These are phyloP conservation scores for Claviceps sorghi DNA, from an alignment of 2,329 filamentous ascomycete species.

Conservation along the genomic window DNA sequence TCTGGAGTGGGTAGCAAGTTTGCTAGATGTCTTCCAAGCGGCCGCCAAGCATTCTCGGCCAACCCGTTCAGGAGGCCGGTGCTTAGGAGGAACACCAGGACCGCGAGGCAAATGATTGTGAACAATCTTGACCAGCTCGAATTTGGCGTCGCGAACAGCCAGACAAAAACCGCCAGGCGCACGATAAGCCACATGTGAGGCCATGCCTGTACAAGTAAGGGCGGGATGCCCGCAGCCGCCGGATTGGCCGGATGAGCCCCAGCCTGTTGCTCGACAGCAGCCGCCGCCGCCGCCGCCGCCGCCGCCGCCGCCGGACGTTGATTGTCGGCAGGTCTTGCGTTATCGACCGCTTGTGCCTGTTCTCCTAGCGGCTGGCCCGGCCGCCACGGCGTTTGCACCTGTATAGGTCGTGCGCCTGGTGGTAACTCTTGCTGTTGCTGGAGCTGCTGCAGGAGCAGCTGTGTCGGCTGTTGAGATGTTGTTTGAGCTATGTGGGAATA, in stretches of 20 bases:
- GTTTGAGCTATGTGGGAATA: background rate
- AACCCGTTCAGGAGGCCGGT: conserved; percentile 43
- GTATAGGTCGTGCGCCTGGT: background rate
- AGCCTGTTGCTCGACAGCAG: conserved; percentile 1
- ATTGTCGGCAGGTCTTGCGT: background rate
- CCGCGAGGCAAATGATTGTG: conserved; percentile 37
- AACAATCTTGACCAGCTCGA: conserved; percentile 46
- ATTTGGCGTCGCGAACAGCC: conserved; percentile 47
- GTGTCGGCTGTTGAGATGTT: conserved; percentile 9
- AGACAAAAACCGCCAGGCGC: conserved; percentile 44
- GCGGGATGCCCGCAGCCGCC: conserved; percentile 18
- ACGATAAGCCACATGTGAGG: conserved; percentile 49
- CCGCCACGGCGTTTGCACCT: conserved; percentile 4
- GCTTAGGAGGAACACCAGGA: conserved; percentile 43
- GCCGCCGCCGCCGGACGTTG: background rate
- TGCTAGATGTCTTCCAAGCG: conserved; percentile 44
- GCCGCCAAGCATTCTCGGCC: conserved; percentile 39
- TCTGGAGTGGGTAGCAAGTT: conserved; percentile 39
- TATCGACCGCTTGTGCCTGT: conserved; percentile 5
- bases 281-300: background rate
- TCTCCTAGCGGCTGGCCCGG: conserved; percentile 11
- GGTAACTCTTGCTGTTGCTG: conserved; percentile 10
- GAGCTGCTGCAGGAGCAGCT: conserved; percentile 7
- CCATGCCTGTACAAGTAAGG: conserved; percentile 27
- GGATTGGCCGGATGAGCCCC: conserved; percentile 25